These are phyloP conservation scores for Mycena amicta DNA, from an alignment of 768 basidiomycete species.

Conservation along the genomic window DNA sequence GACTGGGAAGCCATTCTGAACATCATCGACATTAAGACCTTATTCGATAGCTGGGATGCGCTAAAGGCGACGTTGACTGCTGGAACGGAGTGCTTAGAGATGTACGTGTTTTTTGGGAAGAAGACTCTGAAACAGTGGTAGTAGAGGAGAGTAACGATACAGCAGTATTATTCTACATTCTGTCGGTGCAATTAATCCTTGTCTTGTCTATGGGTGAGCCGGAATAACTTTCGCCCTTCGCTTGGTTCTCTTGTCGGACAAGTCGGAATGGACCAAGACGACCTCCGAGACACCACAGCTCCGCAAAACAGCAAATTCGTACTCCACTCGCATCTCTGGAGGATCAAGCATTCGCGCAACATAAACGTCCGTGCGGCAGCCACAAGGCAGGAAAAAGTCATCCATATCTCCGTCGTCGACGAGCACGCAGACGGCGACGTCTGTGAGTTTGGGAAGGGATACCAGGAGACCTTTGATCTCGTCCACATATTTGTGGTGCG, in stretches of 20 bases:
- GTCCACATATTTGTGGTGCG: background rate
- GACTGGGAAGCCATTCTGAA: slow-evolving; percentile 42
- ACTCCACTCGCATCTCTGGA: background rate
- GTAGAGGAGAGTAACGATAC: background rate
- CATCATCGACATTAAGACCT: slow-evolving; percentile 36
- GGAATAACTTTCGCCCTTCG: background rate
- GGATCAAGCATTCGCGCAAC: background rate
- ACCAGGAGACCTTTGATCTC: background rate
- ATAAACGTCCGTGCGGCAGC: background rate
- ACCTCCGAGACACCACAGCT: background rate
- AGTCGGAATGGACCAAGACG: background rate
- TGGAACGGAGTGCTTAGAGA: slow-evolving; percentile 34
- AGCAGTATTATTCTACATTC: background rate
- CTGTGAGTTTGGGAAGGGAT: background rate
- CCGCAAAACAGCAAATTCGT: slow-evolving; percentile 1
- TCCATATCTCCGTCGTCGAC: background rate
- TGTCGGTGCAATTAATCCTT: background rate
- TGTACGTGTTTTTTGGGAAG: slow-evolving; percentile 23
- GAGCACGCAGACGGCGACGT: background rate
- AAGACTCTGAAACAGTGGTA: background rate
- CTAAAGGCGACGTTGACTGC: slow-evolving; percentile 32
- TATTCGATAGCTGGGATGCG: slow-evolving; percentile 34
- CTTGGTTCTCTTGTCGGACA: background rate
- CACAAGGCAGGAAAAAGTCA: background rate
- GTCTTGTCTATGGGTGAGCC: background rate